Evolutionary conservation across 441 rosid species (phyloP), one percentile per base, ranked within the genome.

Genomic region (Melastoma candidum): DNA sequence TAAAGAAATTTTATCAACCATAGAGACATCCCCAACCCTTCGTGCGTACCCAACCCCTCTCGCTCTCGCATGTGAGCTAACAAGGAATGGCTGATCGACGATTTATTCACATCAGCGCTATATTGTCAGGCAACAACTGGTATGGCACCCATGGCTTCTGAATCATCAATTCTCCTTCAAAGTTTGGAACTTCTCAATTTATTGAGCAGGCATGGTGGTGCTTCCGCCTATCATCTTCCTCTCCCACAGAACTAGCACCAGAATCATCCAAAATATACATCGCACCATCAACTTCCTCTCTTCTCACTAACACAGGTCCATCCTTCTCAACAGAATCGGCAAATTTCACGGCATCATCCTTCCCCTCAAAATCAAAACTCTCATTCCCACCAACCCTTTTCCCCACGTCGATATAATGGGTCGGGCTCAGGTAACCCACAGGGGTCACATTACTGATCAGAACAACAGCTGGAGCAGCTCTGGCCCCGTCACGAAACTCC

Each of bases 341-440:
- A 3, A 47, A 65, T 27, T n/a, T 54, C 50, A 54, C 54, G 59
- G 53, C 61, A 43, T 22, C 53, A 59, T 14, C 63, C 46, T 70
- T 68, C 59, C 56, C 73, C 14, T 58, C 71, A 12, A 11, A 36
- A 56, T 56, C 45, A 66, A 73, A 63, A 39, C 64, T 62, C 54
- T 47, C 7, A 52, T 58, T 49, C 67, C 47, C 69, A 53, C 61
- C 65, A 12, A 27, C 53, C 13, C 58, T 64, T 48, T 26, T 27
- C 55, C 62, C 53, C 47, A 56, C 63, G 7, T 53, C 50, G 63
- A 46, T 26, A 56, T 49, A 12, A 22, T 54, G 51, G 26, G 60
- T 49, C 1, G 54, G 32, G 22, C 50, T 58, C 2, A 59, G 72
- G 64, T 63, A 48, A 48, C 68, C 56, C 2, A 59, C 54, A 47